Evolutionary conservation across 345 rosid genomes (phyloP), one percentile per base, ranked within the genome.

Genomic region (Hibiscus trionum): DNA sequence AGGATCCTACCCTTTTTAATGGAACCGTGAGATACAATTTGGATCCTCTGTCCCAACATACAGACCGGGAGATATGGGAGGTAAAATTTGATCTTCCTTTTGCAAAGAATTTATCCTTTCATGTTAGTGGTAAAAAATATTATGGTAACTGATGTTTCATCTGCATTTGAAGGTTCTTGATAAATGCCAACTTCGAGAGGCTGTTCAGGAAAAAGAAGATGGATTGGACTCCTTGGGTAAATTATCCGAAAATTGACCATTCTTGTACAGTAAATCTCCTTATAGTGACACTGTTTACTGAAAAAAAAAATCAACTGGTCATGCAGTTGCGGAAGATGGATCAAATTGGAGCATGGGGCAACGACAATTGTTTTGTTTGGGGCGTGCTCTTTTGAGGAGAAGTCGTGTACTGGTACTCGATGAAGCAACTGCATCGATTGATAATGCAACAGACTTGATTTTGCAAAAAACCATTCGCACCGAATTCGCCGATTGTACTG

Each of bases 311-410:
- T 33, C 24, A 62, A 9, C 9, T 42, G 65, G 10, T 56, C 39
- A 15, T 57, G 14, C 81, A 95, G 99, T 95, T 63, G 88, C 80
- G 80, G 96, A 92, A 42, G 97, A 95, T 53, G 98, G 98, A 76
- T 87, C 93, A 11, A 95, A 95, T 37, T 92, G 99, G 97, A 95
- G 98, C 84, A 90, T 90, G 93, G 98, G 99, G 66, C 99, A 95
- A 72, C 79, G 98, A 66, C 99, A 95, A 27, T 31, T 90, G 70
- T 92, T 92, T 77, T 90, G 98, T 78, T 72, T 92, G 77, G 99
- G 99, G 2, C 93, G 99, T 15, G 96, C 94, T 1, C 96, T 95
- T 67, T 65, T 92, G 79, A 86, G 97, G 75, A 89, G 89, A 81
- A 92, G 97, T 73, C 82, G 91, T 72, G 73, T 95, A 57, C 73